These are phyloP conservation scores for Acidomyces sp. DNA, from an alignment of 495 filamentous ascomycete genomes.

Conservation along the genomic window DNA sequence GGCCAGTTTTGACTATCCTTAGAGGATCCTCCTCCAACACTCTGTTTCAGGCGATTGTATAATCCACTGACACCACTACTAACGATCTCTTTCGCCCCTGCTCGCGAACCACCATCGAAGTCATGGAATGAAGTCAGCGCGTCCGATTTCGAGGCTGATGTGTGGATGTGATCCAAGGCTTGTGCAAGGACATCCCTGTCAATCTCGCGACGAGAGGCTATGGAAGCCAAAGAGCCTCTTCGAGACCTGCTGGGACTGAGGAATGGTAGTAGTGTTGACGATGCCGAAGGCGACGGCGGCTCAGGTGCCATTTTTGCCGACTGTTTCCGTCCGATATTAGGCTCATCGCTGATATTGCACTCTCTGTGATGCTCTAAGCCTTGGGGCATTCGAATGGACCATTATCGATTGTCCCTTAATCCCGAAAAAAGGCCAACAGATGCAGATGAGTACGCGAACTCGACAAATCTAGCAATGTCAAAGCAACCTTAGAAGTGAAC, in stretches of 20 bases:
- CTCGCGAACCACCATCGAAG: constrained; percentile 35
- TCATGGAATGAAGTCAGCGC: constrained; percentile 81
- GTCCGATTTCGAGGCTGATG: constrained; percentile 62
- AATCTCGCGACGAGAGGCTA: constrained; percentile 41
- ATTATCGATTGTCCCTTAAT: too few relatives aligned
- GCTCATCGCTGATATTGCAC: too few relatives aligned
- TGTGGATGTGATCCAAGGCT: constrained; percentile 75
- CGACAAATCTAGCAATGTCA: too few relatives aligned
- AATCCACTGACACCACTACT: constrained; percentile 59
- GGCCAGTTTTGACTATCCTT: constrained; percentile 7
- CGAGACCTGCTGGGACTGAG: constrained; percentile 34
- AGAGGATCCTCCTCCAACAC: constrained; percentile 8
- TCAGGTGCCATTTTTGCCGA: constrained; percentile 14
- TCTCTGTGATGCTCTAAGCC: too few relatives aligned
- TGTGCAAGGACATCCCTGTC: constrained; percentile 61
- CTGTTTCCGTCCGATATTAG: too few relatives aligned
- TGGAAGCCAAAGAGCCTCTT: constrained; percentile 51
- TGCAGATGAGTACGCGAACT: too few relatives aligned
- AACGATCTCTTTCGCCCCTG: constrained; percentile 18
- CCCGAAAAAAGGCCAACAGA: too few relatives aligned
- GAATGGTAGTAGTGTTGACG: constrained; percentile 16
- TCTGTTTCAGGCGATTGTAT: constrained; percentile 52
- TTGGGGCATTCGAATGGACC: too few relatives aligned
- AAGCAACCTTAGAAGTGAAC: too few relatives aligned
- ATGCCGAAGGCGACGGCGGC: constrained; percentile 19